Evolutionary conservation across 345 rosid genomes (phyloP), one percentile per base, ranked within the genome.

Genomic region (Excoecaria agallocha): DNA sequence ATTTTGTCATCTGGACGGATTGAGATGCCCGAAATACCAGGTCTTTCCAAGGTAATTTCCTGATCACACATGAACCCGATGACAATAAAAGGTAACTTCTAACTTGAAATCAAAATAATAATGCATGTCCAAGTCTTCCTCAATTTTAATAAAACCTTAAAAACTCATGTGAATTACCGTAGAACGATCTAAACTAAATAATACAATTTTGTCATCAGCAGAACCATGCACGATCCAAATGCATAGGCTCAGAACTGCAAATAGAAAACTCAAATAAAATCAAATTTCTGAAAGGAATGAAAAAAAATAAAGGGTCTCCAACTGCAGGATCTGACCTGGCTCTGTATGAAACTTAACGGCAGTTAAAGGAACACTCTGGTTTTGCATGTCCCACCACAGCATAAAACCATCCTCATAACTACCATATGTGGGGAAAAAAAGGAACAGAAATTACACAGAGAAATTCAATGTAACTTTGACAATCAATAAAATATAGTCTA

Each of bases 1-100:
- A 91, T 86, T 84, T 88, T 95, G 15, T 87, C 79, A 81, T 94
- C 98, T 1, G 87, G 75, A 73, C 99, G 82, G 75, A 93, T 89
- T 74, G 97, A 83, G 64, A 87, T 81, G 56, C 93, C 85, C 5
- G 97, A 87, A 69, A 95, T 71, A 70, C 99, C 99, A 50, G 92
- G 87, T 67, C 94, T 84, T 76, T 93, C 98, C 86, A 95, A 81
- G 68, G 45, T 54, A 73, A 91, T 89, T 79, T 88, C 83, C 86
- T 91, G 72, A 85, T 50, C 72, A 86, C 56, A 73, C 97, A 90
- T 59, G 87, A 87, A 72, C 94, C 99, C 99, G 91, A 64, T 49
- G 48, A 11, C 78, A 76, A 63, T 30, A 52, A 59, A 45, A 38
- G 41, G 59, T 16, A 60, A 17, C 62, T 51, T 30, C 24, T 52